Base-by-base conservation (phyloP, 23 red algal genomes). In the Gracilaria domingensis region DNA sequence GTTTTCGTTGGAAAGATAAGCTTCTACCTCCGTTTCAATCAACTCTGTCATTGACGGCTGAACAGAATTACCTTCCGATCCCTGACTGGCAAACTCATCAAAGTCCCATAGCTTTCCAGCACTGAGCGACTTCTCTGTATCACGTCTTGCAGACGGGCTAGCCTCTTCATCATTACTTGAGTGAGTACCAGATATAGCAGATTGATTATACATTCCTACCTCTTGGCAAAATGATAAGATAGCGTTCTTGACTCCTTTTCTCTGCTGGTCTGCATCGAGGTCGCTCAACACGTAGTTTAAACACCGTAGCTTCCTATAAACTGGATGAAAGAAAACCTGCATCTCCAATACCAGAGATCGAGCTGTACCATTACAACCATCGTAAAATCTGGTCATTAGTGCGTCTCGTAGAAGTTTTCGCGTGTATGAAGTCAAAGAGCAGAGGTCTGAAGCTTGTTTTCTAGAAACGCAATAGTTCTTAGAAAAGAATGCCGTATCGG, bases 301-400 rank as follows among this genome's bases (percentile, higher is more conserved):
- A 73, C 67, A 73, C 36, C 44, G 12, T 17, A 73, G 11, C 20
- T 44, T 73, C 12, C 67, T 2, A 40, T 73, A 44, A 39, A 40
- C 67, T 5, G 17, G 67, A 74, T 86, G 64, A 1, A 71, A 34
- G 61, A 86, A 86, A 7, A 86, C 82, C 24, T 86, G 82, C 60
- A 86, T 51, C 45, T 86, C 39, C 40, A 86, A 35, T 37, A 86
- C 30, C 0, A 33, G n/a, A 49, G 82, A 86, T 2, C 82, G 59
- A 4, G 21, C 24, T 11, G 82, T 71, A 29, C 82, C 82, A 74
- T 86, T 74, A 26, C 75, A 53, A 17, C 82, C 40, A 12, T 73
- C 25, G 35, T 55, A 86, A 86, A 86, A 86, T 0, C 82, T 4
- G 56, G 55, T 73, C 64, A 55, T 58, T 0, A 86, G 23, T 26